A percentile compares a stretch with the other conserved stretches of the same genome.
phyloP scores from a whole-genome alignment of 352 stramenopile genomes.

The Pythium brachiatum region DNA sequence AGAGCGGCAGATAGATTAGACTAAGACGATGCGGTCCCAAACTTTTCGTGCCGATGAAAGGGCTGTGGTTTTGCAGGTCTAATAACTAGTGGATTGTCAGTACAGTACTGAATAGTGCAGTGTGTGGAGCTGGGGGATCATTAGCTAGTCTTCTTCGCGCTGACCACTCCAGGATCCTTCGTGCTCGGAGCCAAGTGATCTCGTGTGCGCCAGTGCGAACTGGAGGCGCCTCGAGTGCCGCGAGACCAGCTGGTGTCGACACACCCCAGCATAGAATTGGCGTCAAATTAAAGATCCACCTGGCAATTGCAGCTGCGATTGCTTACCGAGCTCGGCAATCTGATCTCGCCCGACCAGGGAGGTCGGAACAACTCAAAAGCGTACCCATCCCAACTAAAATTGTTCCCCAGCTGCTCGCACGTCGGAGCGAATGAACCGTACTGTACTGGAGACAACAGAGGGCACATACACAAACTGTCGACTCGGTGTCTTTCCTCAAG shows the following conservation, averaged over 20 bases:
- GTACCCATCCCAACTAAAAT: background rate
- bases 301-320: background rate
- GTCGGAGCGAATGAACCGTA: background rate
- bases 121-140: background rate
- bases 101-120: background rate
- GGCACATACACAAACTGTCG: background rate
- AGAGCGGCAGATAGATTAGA: too few species aligned
- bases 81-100: background rate
- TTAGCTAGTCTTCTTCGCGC: slow-evolving; percentile 16
- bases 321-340: background rate
- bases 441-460: slow-evolving; percentile 22
- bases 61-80: background rate
- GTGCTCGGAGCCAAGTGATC: background rate
- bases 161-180: slow-evolving; percentile 2
- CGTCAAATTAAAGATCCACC: background rate
- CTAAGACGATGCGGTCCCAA: background rate
- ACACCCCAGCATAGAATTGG: background rate
- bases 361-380: slow-evolving; percentile 3
- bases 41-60: background rate
- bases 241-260: slow-evolving; percentile 12
- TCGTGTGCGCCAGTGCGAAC: slow-evolving; percentile 4
- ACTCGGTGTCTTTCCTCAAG: background rate
- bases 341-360: background rate
- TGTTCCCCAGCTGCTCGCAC: background rate
- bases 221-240: slow-evolving; percentile 3